phyloP scores from a whole-genome alignment of 1,139 yeast genomes.

The Citeromyces hawaiiensis region DNA sequence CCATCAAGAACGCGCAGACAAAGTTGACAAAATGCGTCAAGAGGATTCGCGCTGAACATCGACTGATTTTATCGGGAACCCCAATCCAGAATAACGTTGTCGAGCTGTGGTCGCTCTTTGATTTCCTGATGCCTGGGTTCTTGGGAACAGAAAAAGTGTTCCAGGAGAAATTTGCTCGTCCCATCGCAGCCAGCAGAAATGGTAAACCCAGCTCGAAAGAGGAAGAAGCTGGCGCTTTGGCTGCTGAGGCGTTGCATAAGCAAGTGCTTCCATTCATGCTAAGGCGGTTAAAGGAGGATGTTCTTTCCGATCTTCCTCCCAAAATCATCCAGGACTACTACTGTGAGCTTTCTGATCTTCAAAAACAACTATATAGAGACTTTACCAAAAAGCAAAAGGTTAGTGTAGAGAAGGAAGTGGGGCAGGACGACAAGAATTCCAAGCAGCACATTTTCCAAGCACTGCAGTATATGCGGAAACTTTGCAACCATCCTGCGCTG shows the following conservation, averaged over 20 bases:
- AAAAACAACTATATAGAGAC: slow-evolving; percentile 75
- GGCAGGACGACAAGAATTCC: slow-evolving; percentile 30
- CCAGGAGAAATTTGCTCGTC: slow-evolving; percentile 92
- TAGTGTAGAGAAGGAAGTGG: slow-evolving; percentile 53
- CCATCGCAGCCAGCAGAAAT: slow-evolving; percentile 88
- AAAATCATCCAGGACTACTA: slow-evolving; percentile 96
- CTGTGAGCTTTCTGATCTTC: slow-evolving; percentile 88
- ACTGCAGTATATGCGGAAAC: slow-evolving; percentile 89
- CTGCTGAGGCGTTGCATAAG: slow-evolving; percentile 89
- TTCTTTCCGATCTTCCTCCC: slow-evolving; percentile 90
- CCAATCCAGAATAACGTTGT: slow-evolving; percentile 96
- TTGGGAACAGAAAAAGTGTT: slow-evolving; percentile 90
- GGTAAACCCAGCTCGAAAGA: slow-evolving; percentile 87
- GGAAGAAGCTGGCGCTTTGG: slow-evolving; percentile 95
- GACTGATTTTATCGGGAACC: slow-evolving; percentile 88
- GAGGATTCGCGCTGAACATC: slow-evolving; percentile 68
- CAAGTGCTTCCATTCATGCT: slow-evolving; percentile 94
- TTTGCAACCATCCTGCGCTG: slow-evolving; percentile 93
- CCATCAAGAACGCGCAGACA: slow-evolving; percentile 82
- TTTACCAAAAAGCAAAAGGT: slow-evolving; percentile 82
- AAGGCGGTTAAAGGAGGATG: slow-evolving; percentile 93
- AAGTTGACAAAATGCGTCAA: slow-evolving; percentile 86
- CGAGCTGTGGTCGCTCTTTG: slow-evolving; percentile 95
- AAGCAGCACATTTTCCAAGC: slow-evolving; percentile 97
- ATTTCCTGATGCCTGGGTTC: slow-evolving; percentile 97